Conservation (phyloP, 352 stramenopile genomes). For the Globisporangium lucens region DNA sequence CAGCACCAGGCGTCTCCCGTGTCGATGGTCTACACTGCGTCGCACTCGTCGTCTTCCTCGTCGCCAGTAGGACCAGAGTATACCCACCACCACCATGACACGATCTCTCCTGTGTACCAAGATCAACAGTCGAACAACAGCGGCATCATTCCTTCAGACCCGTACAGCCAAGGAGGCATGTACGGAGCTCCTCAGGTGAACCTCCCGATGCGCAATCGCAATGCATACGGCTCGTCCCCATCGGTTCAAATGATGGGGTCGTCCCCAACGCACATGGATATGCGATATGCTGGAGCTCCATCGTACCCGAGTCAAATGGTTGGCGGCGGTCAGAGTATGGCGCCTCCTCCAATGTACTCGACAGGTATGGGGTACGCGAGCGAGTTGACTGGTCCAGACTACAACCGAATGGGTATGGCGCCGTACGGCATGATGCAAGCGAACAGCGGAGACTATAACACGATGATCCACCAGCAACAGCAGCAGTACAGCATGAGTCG, state of each 20-base stretch:
- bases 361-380: constrained; percentile 37
- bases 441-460: constrained; percentile 23
- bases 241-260: constrained; percentile 23
- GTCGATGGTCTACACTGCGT: constrained; percentile 29
- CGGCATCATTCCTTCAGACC: constrained; percentile 16
- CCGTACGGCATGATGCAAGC: constrained; percentile 21
- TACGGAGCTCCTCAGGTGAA: constrained; percentile 44
- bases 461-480: constrained; percentile 29
- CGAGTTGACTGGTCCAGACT: constrained; percentile 16
- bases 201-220: constrained; percentile 53
- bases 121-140: constrained; percentile 10
- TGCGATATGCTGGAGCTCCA: constrained; percentile 10
- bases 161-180: constrained; percentile 34
- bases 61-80: constrained; percentile 5
- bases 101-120: constrained; percentile 13
- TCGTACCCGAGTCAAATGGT: constrained; percentile 25
- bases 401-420: constrained; percentile 26
- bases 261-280: constrained; percentile 13
- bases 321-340: constrained; percentile 20
- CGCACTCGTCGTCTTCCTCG: constrained; percentile 1
- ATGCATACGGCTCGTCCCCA: constrained; percentile 28
- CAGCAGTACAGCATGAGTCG: constrained; percentile 38
- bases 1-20: constrained; percentile 29
- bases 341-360: constrained; percentile 19
- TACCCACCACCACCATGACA: constrained; percentile 9